Percentiles rank a stretch among this genome's conserved stretches.
phyloP scores from a whole-genome alignment of 2,329 filamentous ascomycete species.

The Fusarium illudens region DNA sequence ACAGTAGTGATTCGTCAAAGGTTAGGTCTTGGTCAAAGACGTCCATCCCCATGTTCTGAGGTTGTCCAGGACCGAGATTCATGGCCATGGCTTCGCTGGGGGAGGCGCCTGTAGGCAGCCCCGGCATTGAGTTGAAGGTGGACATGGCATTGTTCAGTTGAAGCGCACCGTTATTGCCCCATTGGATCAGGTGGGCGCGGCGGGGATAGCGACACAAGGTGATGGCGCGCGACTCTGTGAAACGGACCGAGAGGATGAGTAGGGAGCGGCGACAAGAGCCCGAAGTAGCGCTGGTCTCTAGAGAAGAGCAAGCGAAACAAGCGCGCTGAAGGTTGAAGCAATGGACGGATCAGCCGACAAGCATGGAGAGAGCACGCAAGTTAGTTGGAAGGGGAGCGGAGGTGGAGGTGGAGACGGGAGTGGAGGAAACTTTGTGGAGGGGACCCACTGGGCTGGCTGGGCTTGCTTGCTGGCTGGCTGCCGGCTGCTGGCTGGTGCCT shows the following conservation, averaged over 20 bases:
- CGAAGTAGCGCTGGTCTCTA: neutral
- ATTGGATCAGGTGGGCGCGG: conserved; percentile 35
- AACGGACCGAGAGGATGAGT: conserved; percentile 13
- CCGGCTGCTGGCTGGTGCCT: neutral
- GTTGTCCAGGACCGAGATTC: conserved; percentile 50
- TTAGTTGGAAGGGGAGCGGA: conserved; percentile 22
- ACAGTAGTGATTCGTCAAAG: conserved; percentile 68
- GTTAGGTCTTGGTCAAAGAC: conserved; percentile 61
- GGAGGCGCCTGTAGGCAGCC: conserved; percentile 55
- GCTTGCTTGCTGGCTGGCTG: neutral
- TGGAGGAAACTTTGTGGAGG: conserved; percentile 36
- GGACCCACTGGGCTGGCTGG: conserved; percentile 27
- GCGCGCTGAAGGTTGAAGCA: conserved; percentile 12
- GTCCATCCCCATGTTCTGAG: conserved; percentile 54
- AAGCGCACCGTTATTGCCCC: conserved; percentile 44
- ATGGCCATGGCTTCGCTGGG: conserved; percentile 58
- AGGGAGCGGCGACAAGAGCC: conserved; percentile 2
- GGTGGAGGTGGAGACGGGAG: conserved; percentile 24
- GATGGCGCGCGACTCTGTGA: conserved; percentile 25
- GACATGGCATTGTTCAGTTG: conserved; percentile 62
- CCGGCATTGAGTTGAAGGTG: conserved; percentile 65
- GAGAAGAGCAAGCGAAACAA: conserved; percentile 2
- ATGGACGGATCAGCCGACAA: conserved; percentile 9
- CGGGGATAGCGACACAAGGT: conserved; percentile 31
- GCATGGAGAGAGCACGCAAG: conserved; percentile 20